Evolutionary conservation across 2,329 filamentous ascomycete species (phyloP).

Genomic region (Exophiala viscosa): DNA sequence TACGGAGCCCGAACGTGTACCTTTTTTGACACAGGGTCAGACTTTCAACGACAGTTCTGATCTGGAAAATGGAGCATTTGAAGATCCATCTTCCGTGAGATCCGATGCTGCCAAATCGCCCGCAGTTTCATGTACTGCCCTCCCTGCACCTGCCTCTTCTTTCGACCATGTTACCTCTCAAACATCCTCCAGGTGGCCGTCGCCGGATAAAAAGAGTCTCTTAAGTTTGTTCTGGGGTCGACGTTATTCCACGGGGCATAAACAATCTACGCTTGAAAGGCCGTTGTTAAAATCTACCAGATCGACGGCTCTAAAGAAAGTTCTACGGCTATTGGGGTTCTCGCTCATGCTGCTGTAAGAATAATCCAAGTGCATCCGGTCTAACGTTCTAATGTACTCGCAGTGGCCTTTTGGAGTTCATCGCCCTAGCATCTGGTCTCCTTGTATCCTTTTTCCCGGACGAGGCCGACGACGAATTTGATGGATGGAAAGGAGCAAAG

Average conservation of each 20-base stretch:
- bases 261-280: conserved; percentile 5
- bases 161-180: conserved; percentile 4
- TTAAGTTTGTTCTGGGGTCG: conserved; percentile 2
- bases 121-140: conserved; percentile 8
- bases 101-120: conserved; percentile 16
- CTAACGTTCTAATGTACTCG: not conserved
- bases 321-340: conserved; percentile 19
- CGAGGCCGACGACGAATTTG: conserved; percentile 37
- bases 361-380: not conserved
- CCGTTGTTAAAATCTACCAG: conserved; percentile 3
- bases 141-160: conserved; percentile 3
- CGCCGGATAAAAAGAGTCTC: conserved; percentile 6
- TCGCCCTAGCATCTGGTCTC: conserved; percentile 38
- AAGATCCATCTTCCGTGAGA: conserved; percentile 7
- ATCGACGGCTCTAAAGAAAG: conserved; percentile 11
- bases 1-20: conserved; percentile 12
- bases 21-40: conserved; percentile 22
- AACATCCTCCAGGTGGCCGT: conserved; percentile 10
- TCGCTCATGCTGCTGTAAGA: conserved; percentile 27
- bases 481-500: conserved; percentile 40
- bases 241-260: not conserved
- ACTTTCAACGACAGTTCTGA: conserved; percentile 10
- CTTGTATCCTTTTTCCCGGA: conserved; percentile 41
- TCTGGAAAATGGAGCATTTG: conserved; percentile 17
- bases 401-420: conserved; percentile 39